Evolutionary conservation across 371 early-diverging fungal genomes (phyloP).

Genomic region (Mortierella sp.): DNA sequence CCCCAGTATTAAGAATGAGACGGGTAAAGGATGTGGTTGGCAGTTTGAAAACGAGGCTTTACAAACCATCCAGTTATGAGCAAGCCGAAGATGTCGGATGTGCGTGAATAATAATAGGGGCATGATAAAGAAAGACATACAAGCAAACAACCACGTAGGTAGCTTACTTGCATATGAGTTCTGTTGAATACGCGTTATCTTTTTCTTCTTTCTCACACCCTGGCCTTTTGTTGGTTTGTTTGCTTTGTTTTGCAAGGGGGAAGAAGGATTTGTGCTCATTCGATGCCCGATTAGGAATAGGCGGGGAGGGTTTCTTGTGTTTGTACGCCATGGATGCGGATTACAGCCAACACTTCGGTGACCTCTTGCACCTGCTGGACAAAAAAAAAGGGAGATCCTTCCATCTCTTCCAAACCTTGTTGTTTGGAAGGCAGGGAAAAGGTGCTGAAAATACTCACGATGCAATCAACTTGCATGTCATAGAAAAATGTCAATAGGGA

Average conservation of each 20-base stretch:
- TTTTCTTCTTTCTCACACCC: neutral
- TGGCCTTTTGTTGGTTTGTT: neutral
- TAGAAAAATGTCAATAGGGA: neutral
- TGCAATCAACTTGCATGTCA: neutral
- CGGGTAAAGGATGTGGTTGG: neutral
- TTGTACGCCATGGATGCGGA: neutral
- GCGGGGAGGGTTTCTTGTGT: neutral
- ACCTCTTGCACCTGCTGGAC: neutral
- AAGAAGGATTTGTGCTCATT: neutral
- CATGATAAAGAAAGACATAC: neutral
- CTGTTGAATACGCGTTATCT: neutral
- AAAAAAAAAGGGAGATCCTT: conserved; percentile 18
- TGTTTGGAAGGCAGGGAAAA: neutral
- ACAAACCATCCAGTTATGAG: too few species aligned
- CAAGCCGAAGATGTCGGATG: neutral
- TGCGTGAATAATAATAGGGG: neutral
- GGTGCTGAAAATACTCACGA: neutral
- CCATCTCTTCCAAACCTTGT: conserved; percentile 48
- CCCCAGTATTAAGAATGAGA: neutral
- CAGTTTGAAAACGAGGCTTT: neutral
- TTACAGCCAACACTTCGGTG: too few species aligned
- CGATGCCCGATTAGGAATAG: conserved; percentile 1
- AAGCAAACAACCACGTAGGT: neutral
- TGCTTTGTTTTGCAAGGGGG: neutral
- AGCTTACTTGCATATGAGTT: neutral